phyloP scores from a whole-genome alignment of 345 rosid genomes.

The Camelina neglecta region DNA sequence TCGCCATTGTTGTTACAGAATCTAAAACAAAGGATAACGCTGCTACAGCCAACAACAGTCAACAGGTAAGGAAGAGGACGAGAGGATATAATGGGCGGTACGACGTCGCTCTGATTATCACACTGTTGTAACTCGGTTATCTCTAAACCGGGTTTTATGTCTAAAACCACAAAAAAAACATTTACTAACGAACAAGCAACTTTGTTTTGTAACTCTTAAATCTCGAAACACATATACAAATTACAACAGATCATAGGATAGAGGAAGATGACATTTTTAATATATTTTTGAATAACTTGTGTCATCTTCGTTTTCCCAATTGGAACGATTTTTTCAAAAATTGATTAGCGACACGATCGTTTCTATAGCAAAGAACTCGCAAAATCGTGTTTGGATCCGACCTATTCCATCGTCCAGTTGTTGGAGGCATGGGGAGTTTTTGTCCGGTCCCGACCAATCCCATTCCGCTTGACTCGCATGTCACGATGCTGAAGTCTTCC shows the following conservation, averaged over 20 bases:
- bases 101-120: too few species aligned
- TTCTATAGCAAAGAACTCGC: constrained; percentile 73
- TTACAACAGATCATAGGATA: neutral
- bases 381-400: constrained; percentile 84
- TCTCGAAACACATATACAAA: neutral
- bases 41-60: too few species aligned
- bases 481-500: constrained; percentile 72
- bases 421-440: constrained; percentile 76
- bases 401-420: constrained; percentile 78
- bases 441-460: constrained; percentile 55
- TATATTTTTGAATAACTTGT: neutral
- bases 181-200: neutral
- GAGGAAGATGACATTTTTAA: neutral
- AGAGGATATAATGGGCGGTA: too few species aligned
- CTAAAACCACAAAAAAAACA: too few species aligned
- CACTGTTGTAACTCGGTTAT: too few species aligned
- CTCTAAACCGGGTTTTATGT: too few species aligned
- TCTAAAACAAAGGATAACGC: neutral
- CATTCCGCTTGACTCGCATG: constrained; percentile 61
- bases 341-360: constrained; percentile 64
- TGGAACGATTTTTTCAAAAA: constrained; percentile 79
- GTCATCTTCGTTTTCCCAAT: constrained; percentile 67
- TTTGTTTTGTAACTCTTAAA: neutral
- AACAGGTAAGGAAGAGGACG: neutral
- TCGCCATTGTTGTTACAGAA: neutral